These are phyloP conservation scores for Parasitella parasitica DNA, from an alignment of 371 early-diverging fungal genomes.

Conservation along the genomic window DNA sequence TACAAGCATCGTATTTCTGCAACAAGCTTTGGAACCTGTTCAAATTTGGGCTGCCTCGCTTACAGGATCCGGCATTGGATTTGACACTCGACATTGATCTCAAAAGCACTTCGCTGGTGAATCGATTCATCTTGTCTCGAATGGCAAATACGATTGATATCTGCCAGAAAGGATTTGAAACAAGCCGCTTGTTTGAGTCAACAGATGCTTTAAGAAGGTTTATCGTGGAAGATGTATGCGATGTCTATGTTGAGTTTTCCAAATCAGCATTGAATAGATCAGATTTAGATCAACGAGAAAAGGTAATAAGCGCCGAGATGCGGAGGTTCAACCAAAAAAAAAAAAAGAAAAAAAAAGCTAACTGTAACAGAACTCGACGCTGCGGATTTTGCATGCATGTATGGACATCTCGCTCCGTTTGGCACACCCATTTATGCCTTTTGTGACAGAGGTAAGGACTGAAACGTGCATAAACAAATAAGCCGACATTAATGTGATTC, in stretches of 20 bases:
- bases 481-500: neutral
- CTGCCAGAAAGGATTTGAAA: conserved; percentile 67
- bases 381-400: conserved; percentile 66
- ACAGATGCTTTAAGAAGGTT: conserved; percentile 87
- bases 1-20: conserved; percentile 92
- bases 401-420: conserved; percentile 84
- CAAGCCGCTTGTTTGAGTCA: conserved; percentile 80
- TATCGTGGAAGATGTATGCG: conserved; percentile 93
- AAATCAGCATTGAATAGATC: conserved; percentile 60
- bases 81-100: neutral
- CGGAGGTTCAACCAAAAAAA: neutral
- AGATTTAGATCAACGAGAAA: conserved; percentile 26
- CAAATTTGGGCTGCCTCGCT: conserved; percentile 64
- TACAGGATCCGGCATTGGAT: conserved; percentile 31
- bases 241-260: conserved; percentile 90
- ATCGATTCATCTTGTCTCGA: conserved; percentile 84
- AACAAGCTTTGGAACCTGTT: conserved; percentile 99
- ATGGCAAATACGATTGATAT: conserved; percentile 72
- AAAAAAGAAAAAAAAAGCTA: too few relatives aligned
- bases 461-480: conserved; percentile 7
- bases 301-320: conserved; percentile 27
- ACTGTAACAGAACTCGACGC: conserved; percentile 30
- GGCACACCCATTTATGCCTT: conserved; percentile 99
- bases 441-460: conserved; percentile 92
- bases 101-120: conserved; percentile 64